These are phyloP conservation scores for Xylariaceae sp. DNA, from an alignment of 2,329 filamentous ascomycete genomes.

Conservation along the genomic window DNA sequence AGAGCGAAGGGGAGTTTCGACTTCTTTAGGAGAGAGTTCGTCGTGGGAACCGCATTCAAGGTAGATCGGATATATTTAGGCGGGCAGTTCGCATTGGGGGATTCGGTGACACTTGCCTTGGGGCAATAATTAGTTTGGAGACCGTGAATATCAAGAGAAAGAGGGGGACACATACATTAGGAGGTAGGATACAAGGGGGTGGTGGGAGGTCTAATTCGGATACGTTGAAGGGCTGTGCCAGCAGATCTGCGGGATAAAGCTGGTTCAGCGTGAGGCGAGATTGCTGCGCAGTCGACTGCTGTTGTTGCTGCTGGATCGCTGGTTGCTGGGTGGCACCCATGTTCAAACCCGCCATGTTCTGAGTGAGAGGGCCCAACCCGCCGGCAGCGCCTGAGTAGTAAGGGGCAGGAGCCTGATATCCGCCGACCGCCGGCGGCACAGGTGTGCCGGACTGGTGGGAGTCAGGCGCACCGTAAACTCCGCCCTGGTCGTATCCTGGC, in stretches of 20 bases:
- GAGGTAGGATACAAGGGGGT: conserved; percentile 82
- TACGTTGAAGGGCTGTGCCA: conserved; percentile 91
- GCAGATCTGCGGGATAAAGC: conserved; percentile 84
- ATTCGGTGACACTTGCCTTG: conserved; percentile 84
- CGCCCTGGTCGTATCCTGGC: conserved; percentile 36
- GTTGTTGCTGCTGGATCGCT: conserved; percentile 47
- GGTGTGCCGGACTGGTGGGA: conserved; percentile 37
- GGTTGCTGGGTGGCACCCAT: conserved; percentile 59
- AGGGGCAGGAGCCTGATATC: conserved; percentile 62
- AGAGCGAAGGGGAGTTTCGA: conserved; percentile 92
- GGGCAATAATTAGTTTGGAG: background rate
- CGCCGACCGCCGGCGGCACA: conserved; percentile 45
- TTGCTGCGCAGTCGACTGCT: conserved; percentile 46
- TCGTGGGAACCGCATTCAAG: conserved; percentile 88
- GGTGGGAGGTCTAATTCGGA: conserved; percentile 87
- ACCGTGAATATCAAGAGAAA: background rate
- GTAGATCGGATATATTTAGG: conserved; percentile 94
- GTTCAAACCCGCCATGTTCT: conserved; percentile 80
- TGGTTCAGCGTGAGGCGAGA: conserved; percentile 65
- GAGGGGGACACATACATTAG: conserved; percentile 66
- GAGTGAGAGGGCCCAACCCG: conserved; percentile 66
- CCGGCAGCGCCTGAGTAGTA: conserved; percentile 56
- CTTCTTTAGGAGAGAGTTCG: conserved; percentile 89
- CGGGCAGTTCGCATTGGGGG: conserved; percentile 83
- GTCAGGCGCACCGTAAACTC: conserved; percentile 30